Percentiles rank a stretch among this genome's conserved stretches.
Conservation (phyloP, 2,329 filamentous ascomycete species). For the Pseudogymnoascus pannorum region DNA sequence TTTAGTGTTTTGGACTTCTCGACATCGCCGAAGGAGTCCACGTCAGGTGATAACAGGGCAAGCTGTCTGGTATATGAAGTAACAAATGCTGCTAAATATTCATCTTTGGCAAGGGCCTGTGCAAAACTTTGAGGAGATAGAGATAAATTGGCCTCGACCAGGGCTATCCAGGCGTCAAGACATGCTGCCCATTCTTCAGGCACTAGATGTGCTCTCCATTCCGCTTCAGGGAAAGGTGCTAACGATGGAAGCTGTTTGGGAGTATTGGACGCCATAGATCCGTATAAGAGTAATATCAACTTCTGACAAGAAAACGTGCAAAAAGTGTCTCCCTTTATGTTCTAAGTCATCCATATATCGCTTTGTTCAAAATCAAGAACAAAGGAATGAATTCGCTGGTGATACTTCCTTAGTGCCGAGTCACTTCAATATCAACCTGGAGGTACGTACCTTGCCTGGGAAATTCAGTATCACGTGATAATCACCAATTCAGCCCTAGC, state of each 20-base stretch:
- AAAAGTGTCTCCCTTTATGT: neutral
- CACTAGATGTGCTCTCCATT: slow-evolving; percentile 58
- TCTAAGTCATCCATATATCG: neutral
- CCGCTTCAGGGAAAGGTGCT: slow-evolving; percentile 66
- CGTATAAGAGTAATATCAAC: neutral
- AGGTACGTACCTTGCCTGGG: slow-evolving; percentile 1
- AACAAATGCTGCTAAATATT: slow-evolving; percentile 57
- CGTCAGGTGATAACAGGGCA: slow-evolving; percentile 27
- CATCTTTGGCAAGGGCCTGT: slow-evolving; percentile 44
- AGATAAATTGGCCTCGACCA: slow-evolving; percentile 58
- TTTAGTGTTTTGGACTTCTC: slow-evolving; percentile 44
- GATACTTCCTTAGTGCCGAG: neutral
- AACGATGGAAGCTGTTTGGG: slow-evolving; percentile 54
- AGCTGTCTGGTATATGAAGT: slow-evolving; percentile 56
- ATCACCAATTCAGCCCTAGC: slow-evolving; percentile 3
- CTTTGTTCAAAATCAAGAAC: neutral
- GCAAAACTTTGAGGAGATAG: slow-evolving; percentile 50
- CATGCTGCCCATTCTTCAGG: slow-evolving; percentile 70
- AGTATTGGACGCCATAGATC: slow-evolving; percentile 31
- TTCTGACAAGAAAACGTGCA: neutral
- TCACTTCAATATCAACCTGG: neutral
- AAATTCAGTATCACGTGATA: neutral
- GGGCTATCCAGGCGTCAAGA: slow-evolving; percentile 66
- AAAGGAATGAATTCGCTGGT: neutral
- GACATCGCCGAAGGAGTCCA: slow-evolving; percentile 10